Evolutionary conservation across 768 basidiomycete species (phyloP).

Genomic region (Suillus subaureus): DNA sequence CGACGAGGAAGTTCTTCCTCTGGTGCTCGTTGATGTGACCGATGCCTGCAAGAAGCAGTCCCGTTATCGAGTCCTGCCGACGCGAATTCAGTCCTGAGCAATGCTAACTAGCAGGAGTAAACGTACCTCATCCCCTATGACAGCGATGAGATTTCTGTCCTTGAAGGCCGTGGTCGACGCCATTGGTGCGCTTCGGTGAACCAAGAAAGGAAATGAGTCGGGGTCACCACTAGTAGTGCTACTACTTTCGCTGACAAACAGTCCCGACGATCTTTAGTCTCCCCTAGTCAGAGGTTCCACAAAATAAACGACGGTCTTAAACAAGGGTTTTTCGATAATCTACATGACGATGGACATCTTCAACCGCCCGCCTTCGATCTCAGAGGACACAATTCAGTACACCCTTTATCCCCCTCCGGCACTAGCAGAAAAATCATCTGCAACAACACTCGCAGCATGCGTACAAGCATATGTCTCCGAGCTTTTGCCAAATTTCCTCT

Average conservation of each 20-base stretch:
- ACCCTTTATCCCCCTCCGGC: conserved; percentile 62
- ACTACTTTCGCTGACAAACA: conserved; percentile 18
- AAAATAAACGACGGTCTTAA: not conserved
- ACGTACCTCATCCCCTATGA: conserved; percentile 95
- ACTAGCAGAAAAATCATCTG: conserved; percentile 59
- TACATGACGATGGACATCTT: conserved; percentile 61
- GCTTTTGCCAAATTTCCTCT: conserved; percentile 64
- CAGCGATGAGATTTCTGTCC: conserved; percentile 87
- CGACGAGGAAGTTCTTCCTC: conserved; percentile 97
- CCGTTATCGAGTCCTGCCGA: conserved; percentile 92
- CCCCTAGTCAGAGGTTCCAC: not conserved
- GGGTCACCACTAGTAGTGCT: no score
- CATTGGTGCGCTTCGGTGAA: conserved; percentile 36
- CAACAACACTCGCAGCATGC: conserved; percentile 66
- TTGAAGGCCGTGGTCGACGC: conserved; percentile 60
- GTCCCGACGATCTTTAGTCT: not conserved
- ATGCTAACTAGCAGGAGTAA: not conserved
- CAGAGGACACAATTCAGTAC: conserved; percentile 86
- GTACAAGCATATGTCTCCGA: conserved; percentile 59
- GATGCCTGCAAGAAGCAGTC: conserved; percentile 91
- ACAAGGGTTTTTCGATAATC: not conserved
- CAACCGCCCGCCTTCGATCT: conserved; percentile 73
- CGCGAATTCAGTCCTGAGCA: not conserved
- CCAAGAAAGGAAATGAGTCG: conserved; percentile 19
- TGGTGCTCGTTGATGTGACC: conserved; percentile 89